Evolutionary conservation across 2,329 filamentous ascomycete genomes (phyloP), one percentile per base, ranked within the genome.

Genomic region (Diaporthe citrichinensis): DNA sequence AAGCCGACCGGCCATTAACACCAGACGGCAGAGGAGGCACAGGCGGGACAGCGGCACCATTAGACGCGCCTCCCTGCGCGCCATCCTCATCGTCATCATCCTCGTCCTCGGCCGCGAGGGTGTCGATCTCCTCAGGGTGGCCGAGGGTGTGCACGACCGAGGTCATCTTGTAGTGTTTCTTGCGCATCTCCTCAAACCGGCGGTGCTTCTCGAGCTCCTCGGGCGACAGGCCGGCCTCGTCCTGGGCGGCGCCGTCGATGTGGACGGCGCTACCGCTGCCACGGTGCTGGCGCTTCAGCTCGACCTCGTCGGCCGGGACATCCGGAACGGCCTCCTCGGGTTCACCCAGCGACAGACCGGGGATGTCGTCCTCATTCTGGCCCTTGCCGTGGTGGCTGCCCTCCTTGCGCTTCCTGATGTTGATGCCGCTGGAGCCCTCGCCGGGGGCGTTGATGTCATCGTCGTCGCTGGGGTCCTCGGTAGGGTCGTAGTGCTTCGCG

Each of bases 101-200:
- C 3, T 92, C 91, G 2, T 90, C 89, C 20, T 91, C 90, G 59
- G 92, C 91, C 57, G 86, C 88, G 78, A 89, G 82, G n/a, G 91
- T 91, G 67, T 92, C 90, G 62, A 93, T 80, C 4, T 90, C 87
- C 81, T 94, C 92, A 4, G 93, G 92, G 81, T 95, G 93, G 20
- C 95, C 96, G 78, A 99, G 90, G 72, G 98, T 86, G 81, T 93
- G 91, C 81, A 97, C 98, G 75, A 98, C 95, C 82, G 97, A 94
- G 86, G 92, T 95, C 97, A 99, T 99, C 89, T 99, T 97, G 85
- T 99, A 99, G 85, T 99, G 97, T 87, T 93, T 96, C 92, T 97
- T 98, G 81, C 97, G 91, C 88, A 95, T 90, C 86, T 94, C 89
- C 86, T 98, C 96, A 84, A 99, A 99, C 83, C 94, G 92, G 82